phyloP scores from a whole-genome alignment of 1,284 basidiomycete genomes.

The Leccinum subfulvum region DNA sequence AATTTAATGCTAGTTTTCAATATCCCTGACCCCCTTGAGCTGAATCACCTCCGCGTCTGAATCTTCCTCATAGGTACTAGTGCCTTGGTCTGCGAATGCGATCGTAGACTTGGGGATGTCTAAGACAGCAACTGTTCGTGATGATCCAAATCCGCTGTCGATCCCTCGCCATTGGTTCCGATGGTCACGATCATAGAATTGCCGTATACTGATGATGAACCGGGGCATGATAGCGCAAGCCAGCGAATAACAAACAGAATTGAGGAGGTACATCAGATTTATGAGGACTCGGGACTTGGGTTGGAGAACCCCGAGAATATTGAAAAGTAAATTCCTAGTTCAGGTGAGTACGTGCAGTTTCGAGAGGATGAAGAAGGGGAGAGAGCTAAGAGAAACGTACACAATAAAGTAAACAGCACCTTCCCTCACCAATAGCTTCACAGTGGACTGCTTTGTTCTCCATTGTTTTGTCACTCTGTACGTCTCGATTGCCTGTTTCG shows the following conservation, averaged over 20 bases:
- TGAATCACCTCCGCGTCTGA: neutral
- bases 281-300: neutral
- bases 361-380: neutral
- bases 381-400: constrained; percentile 8
- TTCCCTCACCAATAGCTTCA: constrained; percentile 14
- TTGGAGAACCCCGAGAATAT: constrained; percentile 1
- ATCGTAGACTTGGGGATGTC: neutral
- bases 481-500: constrained; percentile 9
- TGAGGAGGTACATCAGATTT: neutral
- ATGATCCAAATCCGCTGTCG: neutral
- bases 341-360: neutral
- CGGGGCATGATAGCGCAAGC: neutral
- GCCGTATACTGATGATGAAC: neutral
- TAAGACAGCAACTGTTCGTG: neutral
- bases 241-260: neutral
- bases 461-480: constrained; percentile 15
- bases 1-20: neutral
- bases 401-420: constrained; percentile 19
- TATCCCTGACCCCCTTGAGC: neutral
- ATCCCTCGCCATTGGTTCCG: neutral
- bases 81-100: neutral
- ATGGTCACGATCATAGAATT: neutral
- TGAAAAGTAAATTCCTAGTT: constrained; percentile 7
- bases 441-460: constrained; percentile 8
- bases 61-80: neutral